Conservation (phyloP, 2,329 filamentous ascomycete genomes). For the Fragosphaeria purpurea region DNA sequence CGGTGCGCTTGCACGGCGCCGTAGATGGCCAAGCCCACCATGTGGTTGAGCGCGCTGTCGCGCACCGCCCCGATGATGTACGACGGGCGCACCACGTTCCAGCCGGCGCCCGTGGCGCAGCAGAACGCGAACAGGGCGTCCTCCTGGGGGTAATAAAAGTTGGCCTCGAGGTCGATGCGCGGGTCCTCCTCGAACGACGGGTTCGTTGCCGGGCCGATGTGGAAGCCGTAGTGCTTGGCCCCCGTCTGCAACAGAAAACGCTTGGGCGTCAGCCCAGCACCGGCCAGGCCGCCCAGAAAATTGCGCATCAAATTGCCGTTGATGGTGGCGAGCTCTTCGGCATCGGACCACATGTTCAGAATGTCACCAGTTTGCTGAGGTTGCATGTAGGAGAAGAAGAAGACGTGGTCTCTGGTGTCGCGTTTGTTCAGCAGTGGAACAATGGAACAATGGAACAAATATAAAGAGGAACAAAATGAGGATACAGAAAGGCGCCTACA, state of each 20-base stretch:
- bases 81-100: constrained; percentile 37
- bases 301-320: constrained; percentile 36
- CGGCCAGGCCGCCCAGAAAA: constrained; percentile 34
- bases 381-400: constrained; percentile 47
- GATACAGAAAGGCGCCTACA: background rate
- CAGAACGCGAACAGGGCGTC: constrained; percentile 36
- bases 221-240: constrained; percentile 42
- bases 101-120: constrained; percentile 23
- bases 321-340: constrained; percentile 37
- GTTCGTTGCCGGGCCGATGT: constrained; percentile 32
- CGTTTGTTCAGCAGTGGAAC: too few relatives aligned
- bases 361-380: constrained; percentile 21
- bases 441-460: too few relatives aligned
- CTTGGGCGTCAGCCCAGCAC: constrained; percentile 21
- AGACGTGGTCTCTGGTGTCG: constrained; percentile 26
- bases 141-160: constrained; percentile 48
- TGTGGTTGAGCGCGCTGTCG: constrained; percentile 39
- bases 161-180: constrained; percentile 30
- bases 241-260: constrained; percentile 41
- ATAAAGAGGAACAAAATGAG: background rate
- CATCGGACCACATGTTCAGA: constrained; percentile 35
- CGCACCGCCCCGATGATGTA: constrained; percentile 38
- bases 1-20: constrained; percentile 29
- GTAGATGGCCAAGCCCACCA: constrained; percentile 38
- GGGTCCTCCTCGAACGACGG: constrained; percentile 37